Conservation (phyloP, 2,329 filamentous ascomycete species). For the Penicillium sp. region DNA sequence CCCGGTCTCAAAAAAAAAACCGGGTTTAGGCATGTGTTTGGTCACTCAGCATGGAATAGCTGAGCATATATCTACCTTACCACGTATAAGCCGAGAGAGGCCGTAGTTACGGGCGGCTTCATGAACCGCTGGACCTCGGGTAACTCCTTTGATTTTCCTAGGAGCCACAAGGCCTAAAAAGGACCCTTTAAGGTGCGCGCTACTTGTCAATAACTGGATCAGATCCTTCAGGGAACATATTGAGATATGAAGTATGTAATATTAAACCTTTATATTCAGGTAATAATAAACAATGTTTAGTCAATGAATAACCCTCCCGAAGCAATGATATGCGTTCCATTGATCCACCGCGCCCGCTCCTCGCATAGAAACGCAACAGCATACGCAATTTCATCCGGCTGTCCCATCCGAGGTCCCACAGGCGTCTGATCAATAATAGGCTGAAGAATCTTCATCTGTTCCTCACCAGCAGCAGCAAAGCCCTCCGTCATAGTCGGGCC, state of each 20-base stretch:
- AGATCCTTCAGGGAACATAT: neutral
- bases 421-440: constrained; percentile 47
- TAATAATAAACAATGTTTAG: neutral
- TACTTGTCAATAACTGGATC: neutral
- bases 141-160: too few relatives aligned
- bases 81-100: neutral
- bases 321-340: constrained; percentile 42
- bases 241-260: neutral
- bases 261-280: neutral
- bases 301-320: constrained; percentile 34
- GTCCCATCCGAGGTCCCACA: constrained; percentile 44
- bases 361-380: constrained; percentile 50
- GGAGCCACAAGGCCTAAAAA: too few relatives aligned
- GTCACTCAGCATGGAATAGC: too few relatives aligned
- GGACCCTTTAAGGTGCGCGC: too few relatives aligned
- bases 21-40: too few relatives aligned
- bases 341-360: constrained; percentile 49
- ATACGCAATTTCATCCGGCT: constrained; percentile 49
- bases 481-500: constrained; percentile 46
- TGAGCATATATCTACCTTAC: neutral
- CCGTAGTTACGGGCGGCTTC: neutral
- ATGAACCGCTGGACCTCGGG: too few relatives aligned
- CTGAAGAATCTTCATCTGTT: constrained; percentile 44
- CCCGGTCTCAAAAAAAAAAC: too few relatives aligned
- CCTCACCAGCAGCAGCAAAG: constrained; percentile 36